Conservation (phyloP, 2,329 filamentous ascomycete species). For the Akanthomyces uredinophilus region DNA sequence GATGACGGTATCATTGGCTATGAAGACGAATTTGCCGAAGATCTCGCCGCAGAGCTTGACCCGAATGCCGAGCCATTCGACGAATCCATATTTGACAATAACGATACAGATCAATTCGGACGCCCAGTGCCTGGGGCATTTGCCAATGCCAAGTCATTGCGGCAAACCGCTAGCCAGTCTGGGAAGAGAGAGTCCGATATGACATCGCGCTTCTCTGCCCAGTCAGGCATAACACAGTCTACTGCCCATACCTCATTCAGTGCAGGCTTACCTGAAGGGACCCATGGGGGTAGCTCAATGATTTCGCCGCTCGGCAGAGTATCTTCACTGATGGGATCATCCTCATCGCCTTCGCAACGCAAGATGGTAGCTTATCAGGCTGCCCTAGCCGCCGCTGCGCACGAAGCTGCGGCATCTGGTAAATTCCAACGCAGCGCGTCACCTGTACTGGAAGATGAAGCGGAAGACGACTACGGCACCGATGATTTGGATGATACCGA, state of each 20-base stretch:
- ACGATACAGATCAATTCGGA: slow-evolving; percentile 59
- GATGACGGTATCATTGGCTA: slow-evolving; percentile 56
- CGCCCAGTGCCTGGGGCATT: slow-evolving; percentile 56
- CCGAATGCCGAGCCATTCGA: slow-evolving; percentile 58
- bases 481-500: slow-evolving; percentile 14
- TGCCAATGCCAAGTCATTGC: slow-evolving; percentile 45
- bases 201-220: slow-evolving; percentile 40
- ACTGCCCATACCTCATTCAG: slow-evolving; percentile 51
- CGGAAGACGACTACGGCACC: slow-evolving; percentile 3
- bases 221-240: slow-evolving; percentile 40
- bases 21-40: slow-evolving; percentile 41
- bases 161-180: slow-evolving; percentile 29
- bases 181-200: slow-evolving; percentile 43
- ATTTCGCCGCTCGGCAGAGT: slow-evolving; percentile 6
- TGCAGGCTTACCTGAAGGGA: slow-evolving; percentile 21
- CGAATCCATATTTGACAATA: slow-evolving; percentile 67
- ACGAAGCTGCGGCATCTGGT: slow-evolving; percentile 68
- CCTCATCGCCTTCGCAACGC: slow-evolving; percentile 14
- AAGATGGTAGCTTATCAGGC: slow-evolving; percentile 67
- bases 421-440: slow-evolving; percentile 62
- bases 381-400: slow-evolving; percentile 75
- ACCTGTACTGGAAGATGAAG: slow-evolving; percentile 29
- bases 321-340: not conserved
- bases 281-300: slow-evolving; percentile 13
- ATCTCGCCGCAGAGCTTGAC: slow-evolving; percentile 35